These are phyloP conservation scores for Leccinum longicurvipes DNA, from an alignment of 768 basidiomycete genomes.

Conservation along the genomic window DNA sequence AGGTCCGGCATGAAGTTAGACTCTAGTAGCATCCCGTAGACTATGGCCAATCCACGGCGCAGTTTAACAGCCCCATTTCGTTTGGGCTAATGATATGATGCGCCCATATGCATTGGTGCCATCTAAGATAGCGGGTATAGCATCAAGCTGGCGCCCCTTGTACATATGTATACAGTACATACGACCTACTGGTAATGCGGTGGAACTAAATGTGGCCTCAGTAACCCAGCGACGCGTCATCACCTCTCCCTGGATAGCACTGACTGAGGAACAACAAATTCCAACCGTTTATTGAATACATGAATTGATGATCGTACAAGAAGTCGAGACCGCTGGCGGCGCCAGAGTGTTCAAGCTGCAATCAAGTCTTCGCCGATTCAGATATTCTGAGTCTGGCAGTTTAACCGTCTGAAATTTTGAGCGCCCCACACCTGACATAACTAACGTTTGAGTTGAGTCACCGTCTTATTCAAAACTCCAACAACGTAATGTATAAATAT, in stretches of 20 bases:
- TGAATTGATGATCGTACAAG: not conserved
- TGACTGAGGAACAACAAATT: not conserved
- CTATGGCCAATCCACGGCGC: not conserved
- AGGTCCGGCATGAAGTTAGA: not conserved
- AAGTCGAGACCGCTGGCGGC: not conserved
- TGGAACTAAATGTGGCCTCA: no score
- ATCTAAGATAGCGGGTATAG: not conserved
- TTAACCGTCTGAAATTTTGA: no score
- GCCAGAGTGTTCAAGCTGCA: no score
- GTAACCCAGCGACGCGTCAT: not conserved
- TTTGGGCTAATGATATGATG: not conserved
- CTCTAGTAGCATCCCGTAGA: no score
- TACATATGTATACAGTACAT: not conserved
- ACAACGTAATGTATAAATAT: no score
- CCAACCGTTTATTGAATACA: not conserved
- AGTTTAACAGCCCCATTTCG: not conserved
- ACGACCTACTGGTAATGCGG: no score
- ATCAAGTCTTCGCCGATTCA: not conserved
- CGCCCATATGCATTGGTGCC: not conserved
- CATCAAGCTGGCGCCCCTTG: not conserved
- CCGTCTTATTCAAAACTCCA: no score
- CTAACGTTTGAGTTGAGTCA: no score
- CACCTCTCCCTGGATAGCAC: not conserved
- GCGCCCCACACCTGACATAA: no score
- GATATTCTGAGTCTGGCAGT: no score